Base-by-base conservation (phyloP, 202 grass and related monocot genomes). In the Setaria viridis region DNA sequence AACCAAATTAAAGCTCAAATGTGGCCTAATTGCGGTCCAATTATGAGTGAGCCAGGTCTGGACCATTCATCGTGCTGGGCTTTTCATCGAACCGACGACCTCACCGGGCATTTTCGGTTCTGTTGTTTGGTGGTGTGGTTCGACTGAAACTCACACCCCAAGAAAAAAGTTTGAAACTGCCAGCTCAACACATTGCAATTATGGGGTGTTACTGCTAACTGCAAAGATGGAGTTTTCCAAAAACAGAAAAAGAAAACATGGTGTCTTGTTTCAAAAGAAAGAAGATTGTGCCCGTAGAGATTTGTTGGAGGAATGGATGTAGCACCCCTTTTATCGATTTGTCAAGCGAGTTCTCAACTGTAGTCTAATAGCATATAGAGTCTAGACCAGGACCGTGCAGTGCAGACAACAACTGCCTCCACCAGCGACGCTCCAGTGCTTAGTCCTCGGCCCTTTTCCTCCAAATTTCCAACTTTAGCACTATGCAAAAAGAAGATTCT, bases 391-490 rank as follows among this genome's bases (percentile, higher is more conserved):
- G 48, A 49, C 78, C 13, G 8, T 39, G 33, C 51, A 62, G 43
- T 62, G 79, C 45, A 70, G 62, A 3, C 62, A 41, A 51, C 47
- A 32, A 33, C 85, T n/a, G 71, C 62, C 19, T 43, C 41, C 51
- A 75, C 71, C 79, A 43, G 53, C 5, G 47, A 60, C 39, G 41
- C 42, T 65, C 25, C 25, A 25, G 69, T 62, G 25, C 25, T 25
- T 25, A 25, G 25, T 25, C 25, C 25, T 25, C 25, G 25, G 25
- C 25, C 25, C 25, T 25, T 25, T 25, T 25, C 25, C 25, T 25
- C 25, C 25, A 25, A 25, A 25, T 25, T 25, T 25, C 25, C 25
- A 25, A 25, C 25, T 25, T 25, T 25, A 25, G 25, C 25, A 25
- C 25, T 25, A 25, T 25, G 25, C 25, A 25, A 25, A 25, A 25